Evolutionary conservation across 2,329 filamentous ascomycete genomes (phyloP).

Genomic region (Cladophialophora immunda): DNA sequence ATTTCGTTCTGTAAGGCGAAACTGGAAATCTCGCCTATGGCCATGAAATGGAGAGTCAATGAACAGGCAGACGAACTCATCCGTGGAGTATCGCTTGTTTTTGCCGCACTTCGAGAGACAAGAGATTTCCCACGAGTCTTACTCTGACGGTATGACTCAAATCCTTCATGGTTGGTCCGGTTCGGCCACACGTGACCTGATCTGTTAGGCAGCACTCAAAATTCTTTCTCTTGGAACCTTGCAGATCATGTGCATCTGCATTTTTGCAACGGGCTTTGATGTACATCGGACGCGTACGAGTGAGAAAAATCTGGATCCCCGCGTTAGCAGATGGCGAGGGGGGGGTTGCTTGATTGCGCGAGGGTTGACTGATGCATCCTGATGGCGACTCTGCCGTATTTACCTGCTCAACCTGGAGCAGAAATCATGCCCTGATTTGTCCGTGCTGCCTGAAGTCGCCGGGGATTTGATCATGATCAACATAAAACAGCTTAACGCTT

Average conservation of each 20-base stretch:
- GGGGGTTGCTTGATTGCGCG: neutral
- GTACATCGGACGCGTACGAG: neutral
- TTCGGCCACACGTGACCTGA: neutral
- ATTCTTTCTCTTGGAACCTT: neutral
- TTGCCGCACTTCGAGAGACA: neutral
- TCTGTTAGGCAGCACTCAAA: constrained; percentile 4
- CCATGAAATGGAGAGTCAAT: neutral
- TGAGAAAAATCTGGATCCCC: neutral
- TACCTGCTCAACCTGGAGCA: neutral
- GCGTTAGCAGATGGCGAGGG: neutral
- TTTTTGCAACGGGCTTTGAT: neutral
- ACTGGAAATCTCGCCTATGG: neutral
- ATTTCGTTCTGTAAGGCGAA: neutral
- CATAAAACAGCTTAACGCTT: neutral
- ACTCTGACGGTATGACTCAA: neutral
- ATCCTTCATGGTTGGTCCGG: neutral
- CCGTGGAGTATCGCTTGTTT: neutral
- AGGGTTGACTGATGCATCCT: neutral
- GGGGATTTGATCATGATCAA: neutral
- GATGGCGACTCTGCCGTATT: neutral
- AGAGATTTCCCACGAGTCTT: neutral
- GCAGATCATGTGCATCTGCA: neutral
- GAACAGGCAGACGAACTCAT: neutral
- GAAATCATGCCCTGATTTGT: neutral
- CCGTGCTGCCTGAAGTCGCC: neutral